These are phyloP conservation scores for Boletus sp. DNA, from an alignment of 768 basidiomycete genomes.

Conservation along the genomic window DNA sequence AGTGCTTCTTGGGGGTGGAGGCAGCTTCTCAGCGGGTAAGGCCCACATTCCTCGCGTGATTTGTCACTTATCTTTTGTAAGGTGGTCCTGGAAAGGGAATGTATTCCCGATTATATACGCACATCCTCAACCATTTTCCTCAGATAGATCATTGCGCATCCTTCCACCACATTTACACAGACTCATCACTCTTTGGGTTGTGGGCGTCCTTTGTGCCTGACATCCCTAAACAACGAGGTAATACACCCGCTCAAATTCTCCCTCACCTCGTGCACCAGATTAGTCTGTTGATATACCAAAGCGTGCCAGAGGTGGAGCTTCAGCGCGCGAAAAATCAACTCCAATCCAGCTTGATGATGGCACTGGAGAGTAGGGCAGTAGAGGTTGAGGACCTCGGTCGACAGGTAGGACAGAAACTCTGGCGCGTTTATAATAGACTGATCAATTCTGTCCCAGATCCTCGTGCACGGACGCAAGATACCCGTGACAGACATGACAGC, in stretches of 20 bases:
- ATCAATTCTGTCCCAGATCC: conserved; percentile 46
- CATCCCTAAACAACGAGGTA: conserved; percentile 52
- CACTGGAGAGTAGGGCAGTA: conserved; percentile 80
- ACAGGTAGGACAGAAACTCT: conserved; percentile 51
- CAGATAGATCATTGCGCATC: conserved; percentile 93
- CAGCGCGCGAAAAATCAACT: conserved; percentile 93
- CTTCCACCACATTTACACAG: conserved; percentile 97
- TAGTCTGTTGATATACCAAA: conserved; percentile 71
- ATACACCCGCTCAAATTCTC: conserved; percentile 67
- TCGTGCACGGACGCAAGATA: conserved; percentile 84
- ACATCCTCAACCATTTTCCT: conserved; percentile 92
- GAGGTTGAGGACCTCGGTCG: conserved; percentile 90
- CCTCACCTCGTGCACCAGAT: conserved; percentile 88
- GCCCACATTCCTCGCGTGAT: not conserved
- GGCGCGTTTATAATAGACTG: not conserved
- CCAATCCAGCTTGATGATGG: conserved; percentile 91
- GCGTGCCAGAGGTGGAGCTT: conserved; percentile 67
- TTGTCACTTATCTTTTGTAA: conserved; percentile 20
- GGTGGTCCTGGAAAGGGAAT: conserved; percentile 99
- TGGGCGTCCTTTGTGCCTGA: conserved; percentile 81
- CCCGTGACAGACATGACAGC: conserved; percentile 89
- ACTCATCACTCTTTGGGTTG: conserved; percentile 90
- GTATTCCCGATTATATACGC: conserved; percentile 96
- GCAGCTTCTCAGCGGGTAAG: conserved; percentile 89
- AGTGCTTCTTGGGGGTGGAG: conserved; percentile 91